Evolutionary conservation across 805 yeast genomes (phyloP).

Genomic region (Candida dajiaensis): DNA sequence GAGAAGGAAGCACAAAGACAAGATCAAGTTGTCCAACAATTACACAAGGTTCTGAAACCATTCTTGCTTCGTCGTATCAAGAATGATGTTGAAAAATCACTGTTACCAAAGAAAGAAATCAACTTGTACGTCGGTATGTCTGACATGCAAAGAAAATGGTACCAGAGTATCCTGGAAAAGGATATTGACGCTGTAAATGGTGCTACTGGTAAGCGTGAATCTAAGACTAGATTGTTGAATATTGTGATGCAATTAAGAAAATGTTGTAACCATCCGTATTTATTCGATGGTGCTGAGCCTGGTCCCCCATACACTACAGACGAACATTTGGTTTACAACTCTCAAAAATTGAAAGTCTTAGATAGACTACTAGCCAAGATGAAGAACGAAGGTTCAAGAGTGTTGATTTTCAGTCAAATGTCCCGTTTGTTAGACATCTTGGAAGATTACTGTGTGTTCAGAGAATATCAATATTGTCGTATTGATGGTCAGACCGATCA

Average conservation of each 20-base stretch:
- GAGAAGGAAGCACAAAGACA: conserved; percentile 30
- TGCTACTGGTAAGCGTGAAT: conserved; percentile 67
- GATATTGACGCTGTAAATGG: conserved; percentile 84
- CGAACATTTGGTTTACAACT: conserved; percentile 70
- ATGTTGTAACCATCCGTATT: conserved; percentile 81
- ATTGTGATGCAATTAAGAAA: conserved; percentile 83
- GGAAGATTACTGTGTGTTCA: conserved; percentile 71
- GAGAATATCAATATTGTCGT: conserved; percentile 67
- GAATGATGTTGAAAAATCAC: conserved; percentile 74
- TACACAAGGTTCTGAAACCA: conserved; percentile 73
- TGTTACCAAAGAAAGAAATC: conserved; percentile 69
- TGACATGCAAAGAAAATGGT: conserved; percentile 76
- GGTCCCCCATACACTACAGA: conserved; percentile 87
- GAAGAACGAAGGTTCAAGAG: conserved; percentile 67
- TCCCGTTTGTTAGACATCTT: conserved; percentile 73
- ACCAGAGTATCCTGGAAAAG: conserved; percentile 67
- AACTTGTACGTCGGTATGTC: conserved; percentile 72
- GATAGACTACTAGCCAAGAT: conserved; percentile 60
- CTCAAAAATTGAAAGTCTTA: conserved; percentile 65
- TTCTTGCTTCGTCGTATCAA: conserved; percentile 72
- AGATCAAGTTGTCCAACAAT: conserved; percentile 54
- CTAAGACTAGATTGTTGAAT: conserved; percentile 68
- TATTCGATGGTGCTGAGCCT: conserved; percentile 85
- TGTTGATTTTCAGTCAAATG: conserved; percentile 78
- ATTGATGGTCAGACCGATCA: conserved; percentile 84